Base-by-base conservation (phyloP, 805 yeast species). In the Lachancea thermotolerans region DNA sequence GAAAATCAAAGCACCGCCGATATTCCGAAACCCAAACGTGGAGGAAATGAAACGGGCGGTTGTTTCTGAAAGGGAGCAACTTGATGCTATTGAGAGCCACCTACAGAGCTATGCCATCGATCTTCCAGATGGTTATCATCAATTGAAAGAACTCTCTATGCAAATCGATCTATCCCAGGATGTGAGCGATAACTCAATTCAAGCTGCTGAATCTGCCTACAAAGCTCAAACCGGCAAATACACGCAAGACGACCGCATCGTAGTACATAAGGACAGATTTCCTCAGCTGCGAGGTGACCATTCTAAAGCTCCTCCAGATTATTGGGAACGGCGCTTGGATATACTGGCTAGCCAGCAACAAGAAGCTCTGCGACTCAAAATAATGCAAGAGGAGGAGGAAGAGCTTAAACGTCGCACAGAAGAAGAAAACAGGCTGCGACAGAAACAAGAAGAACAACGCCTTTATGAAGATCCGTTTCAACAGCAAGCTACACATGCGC, bases 251-350 rank as follows among this genome's bases (percentile, higher is more conserved):
- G 49, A 48, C 38, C 51, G 43, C 12, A 37, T 55, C 12, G 52
- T 53, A 4, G 41, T 44, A 16, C 53, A 60, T 47, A 45, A 34
- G 16, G 43, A 54, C 15, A 52, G 53, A 35, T 60, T 58, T 44
- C 36, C 34, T 14, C 40, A 49, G 31, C 45, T 57, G 10, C 51
- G 50, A 12, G 53, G 51, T 9, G 56, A 55, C 30, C 44, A 37
- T 28, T 45, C 52, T 10, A 56, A 56, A 39, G 67, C 67, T 1
- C 65, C 67, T 9, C 39, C 49, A 3, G 57, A 58, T 38, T 63
- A 63, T 33, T 63, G 67, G 67, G 47, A 47, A 16, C 50, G 49
- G 16, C 52, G 58, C 37, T 44, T 49, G 11, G 49, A 53, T 11
- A 41, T 41, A 6, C 10, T 44, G 16, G 42, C 42, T 4, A 37